Evolutionary conservation across 148 eudicot species (phyloP), one percentile per base, ranked within the genome.

Genomic region (Fallopia convolvulus): DNA sequence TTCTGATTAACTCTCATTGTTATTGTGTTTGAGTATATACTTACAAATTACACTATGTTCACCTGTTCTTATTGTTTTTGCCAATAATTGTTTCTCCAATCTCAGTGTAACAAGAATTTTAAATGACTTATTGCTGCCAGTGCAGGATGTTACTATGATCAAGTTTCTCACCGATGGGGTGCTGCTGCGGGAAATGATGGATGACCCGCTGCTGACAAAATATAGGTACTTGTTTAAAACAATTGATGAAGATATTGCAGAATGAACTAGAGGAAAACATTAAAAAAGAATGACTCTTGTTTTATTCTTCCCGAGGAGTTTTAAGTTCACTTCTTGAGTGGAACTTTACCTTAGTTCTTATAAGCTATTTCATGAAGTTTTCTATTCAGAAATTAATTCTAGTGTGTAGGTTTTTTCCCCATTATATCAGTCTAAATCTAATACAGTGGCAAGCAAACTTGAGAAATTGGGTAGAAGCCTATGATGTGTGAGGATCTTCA

Each of bases 111-210:
- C 71, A 3, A 65, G 41, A 26, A 32, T 65, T 65, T 18, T 5
- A 11, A 79, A 49, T 81, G 76, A 20, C 83, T 55, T 74, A 84
- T 77, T 78, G 83, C 74, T 90, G 87, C 81, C 82, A 80, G 87
- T 55, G 77, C 91, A 95, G 98, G 94, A 89, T 80, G 76, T 86
- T 70, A 96, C 99, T 58, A 86, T 87, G 87, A 83, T 96, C 82
- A 96, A 96, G 75, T 96, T 93, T 82, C 93, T 96, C 40, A 96
- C 99, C 26, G 98, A 96, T 85, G 99, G 99, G 70, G 98, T 96
- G 77, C 83, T 96, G 83, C 82, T 96, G 49, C 85, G 99, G 81
- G 99, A 96, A 82, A 96, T 96, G 99, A 96, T 96, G 99, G 90
- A 91, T 82, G 99, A 96, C 86, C 99, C 99, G 75, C 91, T 96